Evolutionary conservation across 805 yeast species (phyloP), one percentile per base, ranked within the genome.

Genomic region (Helenozyma baotianmanensis): DNA sequence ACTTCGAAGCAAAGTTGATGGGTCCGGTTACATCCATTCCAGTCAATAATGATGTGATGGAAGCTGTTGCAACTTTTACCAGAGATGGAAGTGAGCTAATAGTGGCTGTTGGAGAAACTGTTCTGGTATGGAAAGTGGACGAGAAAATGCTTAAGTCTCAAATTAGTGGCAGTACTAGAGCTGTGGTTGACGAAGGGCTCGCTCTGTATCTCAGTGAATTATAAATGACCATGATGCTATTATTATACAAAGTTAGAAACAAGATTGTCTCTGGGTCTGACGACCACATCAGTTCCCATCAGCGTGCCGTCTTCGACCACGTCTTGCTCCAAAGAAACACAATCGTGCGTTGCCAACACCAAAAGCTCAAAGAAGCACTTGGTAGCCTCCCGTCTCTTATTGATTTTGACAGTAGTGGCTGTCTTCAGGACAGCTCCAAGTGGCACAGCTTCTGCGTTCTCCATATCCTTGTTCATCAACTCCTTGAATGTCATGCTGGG

Each of bases 341-440:
- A 80, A 45, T 82, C 88, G 27, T 77, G 68, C 5, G 92, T 80
- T 2, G 94, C 94, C 36, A 88, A 65, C 3, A 87, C 90, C 45
- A 88, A 65, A 53, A 88, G 55, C 53, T 88, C 95, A 49, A 87
- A 88, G 58, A 88, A 88, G 33, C 84, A 69, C 47, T 76, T 72
- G 2, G 86, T 76, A 14, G 87, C 85, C 46, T 80, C 80, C 43
- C 68, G 63, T 49, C 71, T 70, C 38, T 64, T 64, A 39, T 64
- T 61, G 60, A 50, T 50, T 40, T 25, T 55, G 8, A n/a, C 14
- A n/a, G 14, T 15, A 3, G 42, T 42, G 15, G 27, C 37, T 3
- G 35, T 27, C 22, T 41, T 40, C 25, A 32, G 42, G 9, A 36
- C 38, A 13, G 38, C 23, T 6, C 62, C 62, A 14, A 54, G 42